Percentiles rank a stretch among this genome's conserved stretches.
phyloP scores from a whole-genome alignment of 225 moss, liverwort and hornwort species.

The Thuidium tamariscinum region DNA sequence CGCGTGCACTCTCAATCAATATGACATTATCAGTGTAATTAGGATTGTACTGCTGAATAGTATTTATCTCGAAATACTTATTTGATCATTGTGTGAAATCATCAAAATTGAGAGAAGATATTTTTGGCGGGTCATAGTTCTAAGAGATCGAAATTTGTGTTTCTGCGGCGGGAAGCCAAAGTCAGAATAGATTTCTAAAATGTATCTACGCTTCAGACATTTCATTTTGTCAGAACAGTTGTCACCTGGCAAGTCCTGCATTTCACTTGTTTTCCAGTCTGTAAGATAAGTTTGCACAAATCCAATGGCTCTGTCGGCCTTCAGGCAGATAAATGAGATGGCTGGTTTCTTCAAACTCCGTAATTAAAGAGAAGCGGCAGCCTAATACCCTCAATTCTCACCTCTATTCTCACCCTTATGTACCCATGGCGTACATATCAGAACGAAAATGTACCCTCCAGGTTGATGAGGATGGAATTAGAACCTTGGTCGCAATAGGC shows the following conservation, averaged over 20 bases:
- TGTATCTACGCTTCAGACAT: not conserved
- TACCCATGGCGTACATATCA: not conserved
- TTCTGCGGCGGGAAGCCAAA: not conserved
- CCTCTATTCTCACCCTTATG: not conserved
- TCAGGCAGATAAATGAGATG: not conserved
- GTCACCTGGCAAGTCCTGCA: not conserved
- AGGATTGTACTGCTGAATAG: not conserved
- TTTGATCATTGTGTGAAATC: not conserved
- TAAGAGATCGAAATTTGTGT: not conserved
- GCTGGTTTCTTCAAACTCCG: not conserved
- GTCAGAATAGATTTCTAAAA: not conserved
- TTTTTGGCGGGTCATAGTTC: not conserved
- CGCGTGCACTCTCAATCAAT: not conserved
- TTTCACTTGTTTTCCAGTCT: not conserved
- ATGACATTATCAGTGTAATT: not conserved
- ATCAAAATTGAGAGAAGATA: not conserved
- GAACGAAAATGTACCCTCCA: no score
- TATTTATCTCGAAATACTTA: not conserved
- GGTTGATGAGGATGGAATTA: no score
- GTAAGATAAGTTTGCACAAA: not conserved
- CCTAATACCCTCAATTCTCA: no score
- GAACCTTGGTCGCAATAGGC: no score
- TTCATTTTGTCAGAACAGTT: not conserved
- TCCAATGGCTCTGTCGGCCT: not conserved
- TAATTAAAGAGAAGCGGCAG: not conserved